Percentiles rank a stretch among this genome's conserved stretches.
Conservation (phyloP, 768 basidiomycete species). For the Scleroderma bovista region DNA sequence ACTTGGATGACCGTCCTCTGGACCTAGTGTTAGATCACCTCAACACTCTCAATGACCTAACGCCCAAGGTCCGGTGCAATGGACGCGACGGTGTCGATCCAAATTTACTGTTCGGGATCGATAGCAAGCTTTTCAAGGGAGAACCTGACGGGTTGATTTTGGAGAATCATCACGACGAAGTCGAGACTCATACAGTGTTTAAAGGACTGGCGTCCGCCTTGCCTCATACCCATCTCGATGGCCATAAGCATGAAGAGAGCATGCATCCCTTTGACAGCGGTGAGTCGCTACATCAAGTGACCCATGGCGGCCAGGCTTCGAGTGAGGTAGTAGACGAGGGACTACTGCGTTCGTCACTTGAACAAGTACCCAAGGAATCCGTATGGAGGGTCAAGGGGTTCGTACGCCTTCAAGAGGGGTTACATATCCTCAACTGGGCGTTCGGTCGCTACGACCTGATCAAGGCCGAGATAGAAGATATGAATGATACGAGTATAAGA, state of each 20-base stretch:
- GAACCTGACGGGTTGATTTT: background rate
- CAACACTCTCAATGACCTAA: constrained; percentile 82
- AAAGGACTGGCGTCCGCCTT: constrained; percentile 29
- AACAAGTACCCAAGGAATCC: constrained; percentile 53
- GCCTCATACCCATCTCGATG: constrained; percentile 11
- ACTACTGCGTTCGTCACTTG: constrained; percentile 43
- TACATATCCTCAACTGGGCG: constrained; percentile 84
- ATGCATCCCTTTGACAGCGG: constrained; percentile 1
- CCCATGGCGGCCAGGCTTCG: background rate
- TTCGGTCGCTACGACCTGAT: constrained; percentile 80
- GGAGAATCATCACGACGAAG: constrained; percentile 68
- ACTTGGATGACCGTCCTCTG: constrained; percentile 68
- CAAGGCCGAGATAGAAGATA: constrained; percentile 24
- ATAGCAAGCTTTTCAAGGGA: constrained; percentile 67
- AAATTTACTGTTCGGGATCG: constrained; percentile 79
- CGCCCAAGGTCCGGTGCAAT: constrained; percentile 75
- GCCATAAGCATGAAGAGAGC: constrained; percentile 13
- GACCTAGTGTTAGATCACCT: constrained; percentile 86
- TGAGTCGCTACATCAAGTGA: background rate
- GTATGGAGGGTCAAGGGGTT: constrained; percentile 89
- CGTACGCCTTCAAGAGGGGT: constrained; percentile 42
- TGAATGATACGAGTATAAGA: constrained; percentile 37
- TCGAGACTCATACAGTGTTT: constrained; percentile 70
- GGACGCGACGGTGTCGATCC: constrained; percentile 68
- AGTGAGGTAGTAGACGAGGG: constrained; percentile 30